These are phyloP conservation scores for Oryza officinalis DNA, from an alignment of 176 grass and related monocot species.

Conservation along the genomic window DNA sequence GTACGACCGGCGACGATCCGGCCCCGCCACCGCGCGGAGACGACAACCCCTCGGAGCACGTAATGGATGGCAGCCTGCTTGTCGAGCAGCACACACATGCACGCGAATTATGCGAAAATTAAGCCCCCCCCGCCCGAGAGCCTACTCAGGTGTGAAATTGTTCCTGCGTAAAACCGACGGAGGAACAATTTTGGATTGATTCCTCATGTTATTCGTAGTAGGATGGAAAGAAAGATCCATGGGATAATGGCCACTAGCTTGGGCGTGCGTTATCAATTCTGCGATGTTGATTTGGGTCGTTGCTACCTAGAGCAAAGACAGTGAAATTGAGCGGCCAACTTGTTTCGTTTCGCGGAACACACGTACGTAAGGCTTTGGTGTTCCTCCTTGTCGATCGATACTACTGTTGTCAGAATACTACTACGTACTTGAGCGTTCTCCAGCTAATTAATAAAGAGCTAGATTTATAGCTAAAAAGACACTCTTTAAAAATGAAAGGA, in stretches of 20 bases:
- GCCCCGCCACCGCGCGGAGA: conserved; percentile 10
- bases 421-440: no score
- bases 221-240: not conserved
- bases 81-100: conserved; percentile 6
- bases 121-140: no score
- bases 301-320: no score
- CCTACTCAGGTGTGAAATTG: not conserved
- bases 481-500: no score
- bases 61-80: conserved; percentile 14
- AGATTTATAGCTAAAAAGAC: no score
- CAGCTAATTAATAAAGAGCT: no score
- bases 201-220: no score
- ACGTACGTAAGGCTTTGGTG: no score
- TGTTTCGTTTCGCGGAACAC: not conserved
- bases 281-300: not conserved
- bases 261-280: not conserved
- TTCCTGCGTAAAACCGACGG: not conserved
- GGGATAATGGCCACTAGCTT: not conserved
- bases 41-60: not conserved
- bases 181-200: no score
- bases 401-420: no score
- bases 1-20: conserved; percentile 43
- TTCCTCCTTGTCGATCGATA: no score
- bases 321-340: not conserved
- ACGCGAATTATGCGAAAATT: no score